phyloP scores from a whole-genome alignment of 2,329 filamentous ascomycete species.

The Fusarium fujikuroi region DNA sequence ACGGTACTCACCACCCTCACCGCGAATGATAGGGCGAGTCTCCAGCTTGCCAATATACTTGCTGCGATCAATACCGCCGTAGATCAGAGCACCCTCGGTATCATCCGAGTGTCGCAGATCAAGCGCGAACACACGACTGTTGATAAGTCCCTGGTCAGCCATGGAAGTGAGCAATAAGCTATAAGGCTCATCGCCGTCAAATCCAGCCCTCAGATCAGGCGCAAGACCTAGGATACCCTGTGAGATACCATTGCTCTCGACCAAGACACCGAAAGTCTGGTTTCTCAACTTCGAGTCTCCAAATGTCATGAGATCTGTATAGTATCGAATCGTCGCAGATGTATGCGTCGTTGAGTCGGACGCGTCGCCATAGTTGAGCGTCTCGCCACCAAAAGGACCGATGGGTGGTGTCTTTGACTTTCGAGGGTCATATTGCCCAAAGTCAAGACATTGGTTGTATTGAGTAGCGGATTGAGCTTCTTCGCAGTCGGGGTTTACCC shows the following conservation, averaged over 20 bases:
- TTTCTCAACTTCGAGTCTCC: conserved; percentile 54
- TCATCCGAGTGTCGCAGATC: conserved; percentile 59
- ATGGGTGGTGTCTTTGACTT: conserved; percentile 53
- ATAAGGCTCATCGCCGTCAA: conserved; percentile 55
- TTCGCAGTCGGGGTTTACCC: conserved; percentile 63
- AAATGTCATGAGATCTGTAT: conserved; percentile 58
- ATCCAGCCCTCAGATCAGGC: conserved; percentile 54
- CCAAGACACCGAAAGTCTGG: conserved; percentile 63
- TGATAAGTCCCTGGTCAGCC: conserved; percentile 58
- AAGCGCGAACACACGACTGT: conserved; percentile 61
- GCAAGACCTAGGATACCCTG: conserved; percentile 64
- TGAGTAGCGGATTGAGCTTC: conserved; percentile 51
- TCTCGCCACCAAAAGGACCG: conserved; percentile 52
- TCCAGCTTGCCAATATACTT: conserved; percentile 61
- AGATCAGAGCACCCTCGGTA: conserved; percentile 61
- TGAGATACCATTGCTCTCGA: conserved; percentile 57
- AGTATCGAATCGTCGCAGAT: conserved; percentile 57
- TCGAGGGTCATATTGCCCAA: conserved; percentile 57
- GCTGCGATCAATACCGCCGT: conserved; percentile 63
- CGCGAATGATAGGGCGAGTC: conserved; percentile 56
- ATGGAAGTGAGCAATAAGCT: conserved; percentile 64
- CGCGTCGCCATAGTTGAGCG: conserved; percentile 54
- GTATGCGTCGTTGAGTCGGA: conserved; percentile 51
- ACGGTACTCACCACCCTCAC: conserved; percentile 49
- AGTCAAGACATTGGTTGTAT: conserved; percentile 51